Percentiles rank a stretch among this genome's conserved stretches.
phyloP scores from a whole-genome alignment of 1,139 yeast genomes.

The Meyerozyma sp. region DNA sequence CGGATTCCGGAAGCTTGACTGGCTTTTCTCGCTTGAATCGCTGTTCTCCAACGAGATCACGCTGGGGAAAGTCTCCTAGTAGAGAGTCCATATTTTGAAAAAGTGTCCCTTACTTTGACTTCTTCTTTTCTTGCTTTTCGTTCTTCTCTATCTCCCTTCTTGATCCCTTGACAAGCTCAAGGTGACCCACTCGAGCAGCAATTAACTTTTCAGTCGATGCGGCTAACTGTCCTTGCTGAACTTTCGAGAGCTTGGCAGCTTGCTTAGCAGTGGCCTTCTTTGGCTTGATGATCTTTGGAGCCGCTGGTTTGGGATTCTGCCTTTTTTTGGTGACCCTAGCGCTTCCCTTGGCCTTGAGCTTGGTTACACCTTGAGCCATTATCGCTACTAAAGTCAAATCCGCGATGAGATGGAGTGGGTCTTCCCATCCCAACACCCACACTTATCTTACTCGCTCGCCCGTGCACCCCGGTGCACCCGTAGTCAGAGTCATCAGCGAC shows the following conservation, averaged over 20 bases:
- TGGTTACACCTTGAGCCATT: slow-evolving; percentile 58
- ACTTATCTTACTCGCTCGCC: not conserved
- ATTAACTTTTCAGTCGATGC: slow-evolving; percentile 77
- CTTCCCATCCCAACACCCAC: not conserved
- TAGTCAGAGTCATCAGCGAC: slow-evolving; percentile 1
- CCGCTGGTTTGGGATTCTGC: slow-evolving; percentile 63
- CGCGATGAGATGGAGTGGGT: not conserved
- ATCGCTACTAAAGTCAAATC: slow-evolving; percentile 1
- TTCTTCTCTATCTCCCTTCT: slow-evolving; percentile 72
- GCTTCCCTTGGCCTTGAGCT: slow-evolving; percentile 42
- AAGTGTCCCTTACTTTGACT: not conserved
- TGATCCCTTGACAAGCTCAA: slow-evolving; percentile 88
- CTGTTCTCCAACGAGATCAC: not conserved
- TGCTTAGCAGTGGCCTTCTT: slow-evolving; percentile 50
- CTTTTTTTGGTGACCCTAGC: slow-evolving; percentile 51
- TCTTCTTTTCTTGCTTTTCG: slow-evolving; percentile 23
- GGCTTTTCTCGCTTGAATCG: not conserved
- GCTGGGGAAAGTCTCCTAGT: not conserved
- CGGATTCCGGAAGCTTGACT: not conserved
- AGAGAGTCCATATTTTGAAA: not conserved
- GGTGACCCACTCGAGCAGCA: slow-evolving; percentile 90
- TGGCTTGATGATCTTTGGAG: slow-evolving; percentile 70
- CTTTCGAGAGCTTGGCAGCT: slow-evolving; percentile 48
- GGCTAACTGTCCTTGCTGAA: slow-evolving; percentile 64
- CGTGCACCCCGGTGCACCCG: slow-evolving; percentile 1